Evolutionary conservation across 805 yeast genomes (phyloP).

Genomic region (Lipomyces starkeyi): DNA sequence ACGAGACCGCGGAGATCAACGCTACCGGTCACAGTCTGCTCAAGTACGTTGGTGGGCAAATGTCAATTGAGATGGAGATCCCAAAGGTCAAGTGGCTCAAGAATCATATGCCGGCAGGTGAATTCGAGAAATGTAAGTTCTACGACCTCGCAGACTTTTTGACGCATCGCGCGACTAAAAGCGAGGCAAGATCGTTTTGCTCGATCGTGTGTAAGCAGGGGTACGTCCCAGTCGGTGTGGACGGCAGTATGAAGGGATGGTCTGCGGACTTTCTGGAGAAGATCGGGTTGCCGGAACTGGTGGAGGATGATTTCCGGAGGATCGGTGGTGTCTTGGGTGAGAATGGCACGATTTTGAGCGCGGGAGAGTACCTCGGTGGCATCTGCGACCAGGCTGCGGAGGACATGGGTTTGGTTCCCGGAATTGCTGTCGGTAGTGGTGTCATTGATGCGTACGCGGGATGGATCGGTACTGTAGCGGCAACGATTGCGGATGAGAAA

Average conservation of each 20-base stretch:
- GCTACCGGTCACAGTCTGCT: conserved; percentile 77
- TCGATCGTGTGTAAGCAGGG: conserved; percentile 97
- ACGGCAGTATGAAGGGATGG: conserved; percentile 88
- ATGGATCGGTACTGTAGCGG: conserved; percentile 98
- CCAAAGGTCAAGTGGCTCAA: conserved; percentile 98
- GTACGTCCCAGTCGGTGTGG: conserved; percentile 89
- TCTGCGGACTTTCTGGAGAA: conserved; percentile 71
- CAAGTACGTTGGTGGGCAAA: conserved; percentile 93
- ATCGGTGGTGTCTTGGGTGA: conserved; percentile 83
- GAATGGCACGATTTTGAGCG: conserved; percentile 76
- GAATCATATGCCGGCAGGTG: conserved; percentile 70
- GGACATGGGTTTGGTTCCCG: conserved; percentile 80
- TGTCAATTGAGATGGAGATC: conserved; percentile 98
- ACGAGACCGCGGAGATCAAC: conserved; percentile 81
- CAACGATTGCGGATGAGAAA: conserved; percentile 65
- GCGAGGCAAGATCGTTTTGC: conserved; percentile 85
- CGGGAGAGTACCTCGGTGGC: conserved; percentile 88
- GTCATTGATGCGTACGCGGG: conserved; percentile 99
- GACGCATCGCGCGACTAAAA: conserved; percentile 88
- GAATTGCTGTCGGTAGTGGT: conserved; percentile 89
- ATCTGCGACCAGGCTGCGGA: conserved; percentile 70
- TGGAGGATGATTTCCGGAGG: conserved; percentile 73
- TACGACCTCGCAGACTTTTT: conserved; percentile 91
- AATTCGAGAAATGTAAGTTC: conserved; percentile 70
- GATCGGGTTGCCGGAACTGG: conserved; percentile 77